Percentiles rank a stretch among this genome's conserved stretches.
These are phyloP conservation scores for Alternaria incomplexa DNA, from an alignment of 2,329 filamentous ascomycete genomes.

Conservation along the genomic window DNA sequence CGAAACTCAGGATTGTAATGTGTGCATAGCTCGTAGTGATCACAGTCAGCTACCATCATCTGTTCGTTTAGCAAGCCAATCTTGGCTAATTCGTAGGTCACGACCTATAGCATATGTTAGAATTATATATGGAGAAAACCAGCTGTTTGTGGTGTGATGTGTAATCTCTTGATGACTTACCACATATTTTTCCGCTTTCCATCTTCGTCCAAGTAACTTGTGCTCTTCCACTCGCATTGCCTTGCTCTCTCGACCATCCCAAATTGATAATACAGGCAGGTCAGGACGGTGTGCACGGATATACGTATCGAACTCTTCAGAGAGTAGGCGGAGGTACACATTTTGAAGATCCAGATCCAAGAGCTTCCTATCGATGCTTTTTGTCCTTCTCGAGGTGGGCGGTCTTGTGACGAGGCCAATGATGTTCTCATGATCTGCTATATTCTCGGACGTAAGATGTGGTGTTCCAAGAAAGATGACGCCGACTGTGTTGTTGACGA, in stretches of 20 bases:
- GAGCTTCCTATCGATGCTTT: background rate
- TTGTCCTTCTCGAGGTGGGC: background rate
- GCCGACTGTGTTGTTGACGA: background rate
- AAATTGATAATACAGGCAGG: background rate
- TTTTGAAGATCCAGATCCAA: accelerated
- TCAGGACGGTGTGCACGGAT: background rate
- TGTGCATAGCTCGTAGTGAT: background rate
- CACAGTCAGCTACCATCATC: background rate
- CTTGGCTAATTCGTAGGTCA: background rate
- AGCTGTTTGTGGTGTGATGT: background rate
- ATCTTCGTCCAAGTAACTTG: background rate
- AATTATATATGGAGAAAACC: background rate
- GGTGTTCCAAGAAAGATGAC: background rate
- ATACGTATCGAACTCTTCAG: background rate
- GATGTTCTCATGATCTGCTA: background rate
- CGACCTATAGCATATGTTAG: background rate
- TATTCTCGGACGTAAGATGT: background rate
- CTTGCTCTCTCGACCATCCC: background rate
- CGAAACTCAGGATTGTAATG: background rate
- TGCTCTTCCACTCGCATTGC: background rate
- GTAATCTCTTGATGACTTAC: background rate
- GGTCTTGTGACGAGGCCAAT: background rate
- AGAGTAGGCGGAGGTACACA: accelerated
- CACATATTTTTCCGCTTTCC: background rate
- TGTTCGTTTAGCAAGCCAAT: background rate